Conservation (phyloP, 257 asterid species). For the Galeopsis tetrahit region DNA sequence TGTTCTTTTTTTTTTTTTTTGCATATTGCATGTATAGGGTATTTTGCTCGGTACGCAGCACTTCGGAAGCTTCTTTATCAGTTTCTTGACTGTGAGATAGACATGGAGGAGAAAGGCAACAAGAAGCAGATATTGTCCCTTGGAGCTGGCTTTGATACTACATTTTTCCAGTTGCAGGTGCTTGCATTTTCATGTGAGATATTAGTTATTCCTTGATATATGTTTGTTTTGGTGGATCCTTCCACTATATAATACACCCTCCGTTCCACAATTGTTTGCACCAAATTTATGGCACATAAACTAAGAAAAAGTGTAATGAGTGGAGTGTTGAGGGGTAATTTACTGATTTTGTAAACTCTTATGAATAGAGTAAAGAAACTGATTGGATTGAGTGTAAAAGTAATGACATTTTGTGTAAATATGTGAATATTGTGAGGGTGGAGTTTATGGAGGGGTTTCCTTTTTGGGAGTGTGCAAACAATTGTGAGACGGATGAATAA, state of each 20-base stretch:
- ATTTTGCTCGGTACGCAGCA: constrained; percentile 93
- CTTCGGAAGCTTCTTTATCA: constrained; percentile 76
- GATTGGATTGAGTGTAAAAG: no score
- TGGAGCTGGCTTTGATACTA: constrained; percentile 98
- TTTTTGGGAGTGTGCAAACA: no score
- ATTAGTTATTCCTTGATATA: constrained; percentile 18
- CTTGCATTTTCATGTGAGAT: constrained; percentile 43
- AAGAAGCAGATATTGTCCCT: constrained; percentile 90
- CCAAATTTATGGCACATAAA: no score
- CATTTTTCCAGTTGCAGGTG: constrained; percentile 93
- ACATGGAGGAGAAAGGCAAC: constrained; percentile 43
- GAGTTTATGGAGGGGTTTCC: no score
- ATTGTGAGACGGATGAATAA: no score
- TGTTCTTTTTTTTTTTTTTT: constrained; percentile 13
- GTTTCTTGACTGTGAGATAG: constrained; percentile 66
- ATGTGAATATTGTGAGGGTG: no score
- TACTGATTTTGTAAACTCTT: no score
- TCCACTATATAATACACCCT: background rate
- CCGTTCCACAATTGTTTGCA: no score
- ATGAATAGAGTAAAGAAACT: no score
- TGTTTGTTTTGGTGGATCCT: constrained; percentile 27
- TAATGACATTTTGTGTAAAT: no score
- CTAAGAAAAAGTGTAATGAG: no score
- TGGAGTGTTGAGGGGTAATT: no score
- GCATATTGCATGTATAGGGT: constrained; percentile 55